A percentile compares a stretch with the other conserved stretches of the same genome.
These are phyloP conservation scores for Amaranthus hypochondriacus DNA, from an alignment of 148 eudicot genomes.

Conservation along the genomic window DNA sequence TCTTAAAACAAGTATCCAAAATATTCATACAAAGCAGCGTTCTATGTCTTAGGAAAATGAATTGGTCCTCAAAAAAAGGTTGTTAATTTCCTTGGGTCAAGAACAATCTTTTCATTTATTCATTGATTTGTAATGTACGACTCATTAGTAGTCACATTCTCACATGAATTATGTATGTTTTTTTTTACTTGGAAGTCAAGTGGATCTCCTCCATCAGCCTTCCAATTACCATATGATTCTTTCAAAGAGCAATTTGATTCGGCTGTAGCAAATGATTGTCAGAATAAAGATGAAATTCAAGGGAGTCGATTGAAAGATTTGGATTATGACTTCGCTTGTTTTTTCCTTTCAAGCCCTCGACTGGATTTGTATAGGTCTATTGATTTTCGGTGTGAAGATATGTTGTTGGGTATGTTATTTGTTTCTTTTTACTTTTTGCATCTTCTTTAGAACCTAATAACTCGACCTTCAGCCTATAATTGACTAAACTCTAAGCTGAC, in stretches of 20 bases:
- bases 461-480: no score
- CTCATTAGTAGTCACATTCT: neutral
- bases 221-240: constrained; percentile 77
- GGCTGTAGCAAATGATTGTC: constrained; percentile 27
- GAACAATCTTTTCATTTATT: neutral
- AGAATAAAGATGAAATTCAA: constrained; percentile 26
- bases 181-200: constrained; percentile 57
- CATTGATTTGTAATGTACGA: neutral
- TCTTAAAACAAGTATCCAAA: neutral
- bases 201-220: constrained; percentile 83
- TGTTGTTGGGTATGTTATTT: constrained; percentile 62
- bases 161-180: neutral
- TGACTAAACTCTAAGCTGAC: no score
- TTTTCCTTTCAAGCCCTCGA: constrained; percentile 78
- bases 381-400: constrained; percentile 91
- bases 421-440: neutral
- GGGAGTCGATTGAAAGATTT: constrained; percentile 45
- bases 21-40: neutral
- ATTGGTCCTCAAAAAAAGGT: neutral
- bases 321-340: constrained; percentile 80
- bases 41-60: neutral
- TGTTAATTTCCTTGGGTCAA: neutral
- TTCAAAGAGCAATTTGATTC: constrained; percentile 48
- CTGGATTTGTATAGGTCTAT: constrained; percentile 75
- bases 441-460: constrained; percentile 7